Evolutionary conservation across 2,329 filamentous ascomycete genomes (phyloP), one percentile per base, ranked within the genome.

Genomic region (Sporothrix phasma): DNA sequence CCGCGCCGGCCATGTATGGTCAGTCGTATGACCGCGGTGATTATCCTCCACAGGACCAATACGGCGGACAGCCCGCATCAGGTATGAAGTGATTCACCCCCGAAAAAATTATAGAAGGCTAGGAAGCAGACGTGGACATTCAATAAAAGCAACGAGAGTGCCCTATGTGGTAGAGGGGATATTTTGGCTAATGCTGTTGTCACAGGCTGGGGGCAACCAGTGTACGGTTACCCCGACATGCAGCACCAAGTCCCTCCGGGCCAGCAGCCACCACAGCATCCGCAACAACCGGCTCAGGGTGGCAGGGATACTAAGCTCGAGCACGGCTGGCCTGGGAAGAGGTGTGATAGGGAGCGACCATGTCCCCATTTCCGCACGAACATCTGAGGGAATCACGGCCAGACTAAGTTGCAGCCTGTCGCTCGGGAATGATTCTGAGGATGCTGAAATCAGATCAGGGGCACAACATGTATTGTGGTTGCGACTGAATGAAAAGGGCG

Each of bases 211-310:
- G 63, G 37, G 2, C 67, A 67, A 45, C 65, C 66, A 3, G 34
- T 65, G 46, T 83, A 81, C 66, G 78, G 76, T 60, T 83, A 84
- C 69, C 71, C 74, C 22, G 78, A 82, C 66, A 79, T 71, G 24
- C 69, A 68, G 68, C 76, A 77, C 65, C 76, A 77, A 65, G 68
- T 61, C 3, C 68, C 68, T 46, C 39, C 56, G n/a, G 61, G 47
- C 1, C 68, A 69, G 49, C 65, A 66, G 45, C 64, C 74, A 56
- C 75, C 75, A 51, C 75, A 75, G 67, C 77, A 74, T 66, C 75
- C 72, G 66, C 73, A 74, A 58, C 74, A 74, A 54, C 77, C 45
- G 46, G 74, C 73, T 13, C 74, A 71, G 54, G 73, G 77, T 60
- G 77, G 78, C 68, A 66, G 11, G 67, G 66, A 41, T 69, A 70